Conservation (phyloP, 805 yeast genomes). For the Schizosaccharomyces japonicus region DNA sequence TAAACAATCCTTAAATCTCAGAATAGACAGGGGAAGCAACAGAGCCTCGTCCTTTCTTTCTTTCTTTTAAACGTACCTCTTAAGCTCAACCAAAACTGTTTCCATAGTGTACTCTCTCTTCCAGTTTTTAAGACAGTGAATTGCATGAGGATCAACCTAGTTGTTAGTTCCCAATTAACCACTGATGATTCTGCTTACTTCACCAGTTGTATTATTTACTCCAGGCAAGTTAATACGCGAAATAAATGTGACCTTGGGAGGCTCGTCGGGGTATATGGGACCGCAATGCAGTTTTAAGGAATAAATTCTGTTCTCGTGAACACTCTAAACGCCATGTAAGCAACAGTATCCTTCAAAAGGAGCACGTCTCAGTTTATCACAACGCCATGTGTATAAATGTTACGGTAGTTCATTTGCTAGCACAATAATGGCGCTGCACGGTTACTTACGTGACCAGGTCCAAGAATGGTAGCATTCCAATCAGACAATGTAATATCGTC, state of each 20-base stretch:
- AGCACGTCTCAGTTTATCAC: too few species aligned
- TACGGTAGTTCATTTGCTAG: conserved; percentile 12
- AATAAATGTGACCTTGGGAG: conserved; percentile 61
- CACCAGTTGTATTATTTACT: conserved; percentile 44
- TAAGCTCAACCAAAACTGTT: conserved; percentile 62
- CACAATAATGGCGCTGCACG: too few species aligned
- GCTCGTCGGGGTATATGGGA: conserved; percentile 60
- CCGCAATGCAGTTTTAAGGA: conserved; percentile 65
- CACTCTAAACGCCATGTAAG: conserved; percentile 24
- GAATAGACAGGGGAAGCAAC: too few species aligned
- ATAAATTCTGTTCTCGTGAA: conserved; percentile 84
- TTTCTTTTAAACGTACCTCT: too few species aligned
- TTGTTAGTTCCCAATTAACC: background rate
- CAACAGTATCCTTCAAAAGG: too few species aligned
- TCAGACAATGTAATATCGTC: conserved; percentile 81
- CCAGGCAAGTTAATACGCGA: conserved; percentile 80
- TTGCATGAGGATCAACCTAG: conserved; percentile 20
- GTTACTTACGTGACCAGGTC: conserved; percentile 54
- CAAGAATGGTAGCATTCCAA: conserved; percentile 95
- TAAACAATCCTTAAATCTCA: too few species aligned
- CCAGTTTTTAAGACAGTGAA: conserved; percentile 62
- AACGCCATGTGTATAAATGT: too few species aligned
- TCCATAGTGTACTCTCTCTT: conserved; percentile 81
- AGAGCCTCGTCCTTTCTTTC: too few species aligned
- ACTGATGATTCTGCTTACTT: conserved; percentile 10